Percentiles rank a stretch among this genome's conserved stretches.
phyloP scores from a whole-genome alignment of 768 basidiomycete genomes.

The Pleurotus giganteus region DNA sequence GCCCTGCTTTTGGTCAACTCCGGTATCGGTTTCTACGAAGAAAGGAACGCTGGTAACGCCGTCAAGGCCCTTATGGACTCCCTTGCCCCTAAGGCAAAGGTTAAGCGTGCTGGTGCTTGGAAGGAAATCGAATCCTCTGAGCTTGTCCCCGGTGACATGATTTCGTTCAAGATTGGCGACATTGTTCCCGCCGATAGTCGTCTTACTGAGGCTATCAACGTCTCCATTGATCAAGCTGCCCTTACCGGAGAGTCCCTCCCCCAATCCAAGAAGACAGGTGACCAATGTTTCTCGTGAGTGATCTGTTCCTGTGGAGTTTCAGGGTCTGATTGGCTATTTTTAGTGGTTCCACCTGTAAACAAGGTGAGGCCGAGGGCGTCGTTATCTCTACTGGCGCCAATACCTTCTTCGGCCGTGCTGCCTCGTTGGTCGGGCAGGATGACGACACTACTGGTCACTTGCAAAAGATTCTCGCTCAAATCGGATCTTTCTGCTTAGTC shows the following conservation, averaged over 20 bases:
- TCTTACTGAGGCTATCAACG: conserved; percentile 94
- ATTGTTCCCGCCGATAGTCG: conserved; percentile 98
- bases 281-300: conserved; percentile 97
- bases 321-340: conserved; percentile 8
- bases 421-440: conserved; percentile 95
- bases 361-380: conserved; percentile 98
- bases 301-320: conserved; percentile 4
- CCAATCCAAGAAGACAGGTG: conserved; percentile 85
- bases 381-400: conserved; percentile 98
- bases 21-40: conserved; percentile 97
- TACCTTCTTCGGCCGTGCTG: conserved; percentile 99
- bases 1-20: conserved; percentile 93
- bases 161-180: conserved; percentile 99
- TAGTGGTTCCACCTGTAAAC: conserved; percentile 96
- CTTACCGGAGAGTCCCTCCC: conserved; percentile 97
- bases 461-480: conserved; percentile 97
- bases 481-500: conserved; percentile 96
- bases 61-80: conserved; percentile 99
- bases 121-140: conserved; percentile 85
- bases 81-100: conserved; percentile 95
- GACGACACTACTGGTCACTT: conserved; percentile 98
- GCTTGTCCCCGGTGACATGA: conserved; percentile 94
- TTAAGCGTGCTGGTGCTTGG: conserved; percentile 85
- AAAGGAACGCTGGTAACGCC: conserved; percentile 95
- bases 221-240: conserved; percentile 97